Base-by-base conservation (phyloP, 1,139 yeast genomes). In the Candida smagusa region DNA sequence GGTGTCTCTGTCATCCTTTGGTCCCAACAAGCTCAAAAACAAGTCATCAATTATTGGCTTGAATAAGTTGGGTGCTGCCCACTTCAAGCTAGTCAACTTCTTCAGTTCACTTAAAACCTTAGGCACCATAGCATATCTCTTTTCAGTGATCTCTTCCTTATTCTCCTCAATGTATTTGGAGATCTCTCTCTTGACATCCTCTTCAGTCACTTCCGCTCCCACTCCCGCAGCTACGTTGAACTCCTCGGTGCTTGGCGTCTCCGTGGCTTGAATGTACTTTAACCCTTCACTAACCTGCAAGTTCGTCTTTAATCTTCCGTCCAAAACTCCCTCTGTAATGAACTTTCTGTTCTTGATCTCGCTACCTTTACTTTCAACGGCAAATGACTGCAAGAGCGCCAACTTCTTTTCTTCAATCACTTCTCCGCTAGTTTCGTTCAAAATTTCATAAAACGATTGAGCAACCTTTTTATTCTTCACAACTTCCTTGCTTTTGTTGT, bases 1-100 rank as follows among this genome's bases (percentile, higher is more conserved):
- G 19, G 82, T 72, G 58, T 92, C 98, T 46, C 98, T 80, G 56
- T 90, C 98, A 57, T 92, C 98, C 62, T 90, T 92, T 36, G 98
- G 97, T 16, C 98, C 98, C 38, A 89, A 65, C 22, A 82, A 62
- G 33, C 67, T 78, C 46, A 86, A 65, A 19, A 89, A 69, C 52
- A 84, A 79, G 34, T 74, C 80, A 56, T 92, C 98, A 48, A 92
- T 84, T 21, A 79, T 72, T 11, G 96, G 95, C 64, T 92, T 92
- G 67, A 92, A 86, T 40, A 78, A 68, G 36, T 80, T 77, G 29
- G 97, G 95, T 38, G 85, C 77, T 8, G 97, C 98, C 96, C 97
- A 92, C 62, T 86, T 88, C 61, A 92, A 74, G 22, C 68, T 76
- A 2, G 89, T 81, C 38, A 88, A 57, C 47, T 73, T 76, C 70